Evolutionary conservation across 2,329 filamentous ascomycete genomes (phyloP), one percentile per base, ranked within the genome.

Genomic region (Pyricularia pennisetigena): DNA sequence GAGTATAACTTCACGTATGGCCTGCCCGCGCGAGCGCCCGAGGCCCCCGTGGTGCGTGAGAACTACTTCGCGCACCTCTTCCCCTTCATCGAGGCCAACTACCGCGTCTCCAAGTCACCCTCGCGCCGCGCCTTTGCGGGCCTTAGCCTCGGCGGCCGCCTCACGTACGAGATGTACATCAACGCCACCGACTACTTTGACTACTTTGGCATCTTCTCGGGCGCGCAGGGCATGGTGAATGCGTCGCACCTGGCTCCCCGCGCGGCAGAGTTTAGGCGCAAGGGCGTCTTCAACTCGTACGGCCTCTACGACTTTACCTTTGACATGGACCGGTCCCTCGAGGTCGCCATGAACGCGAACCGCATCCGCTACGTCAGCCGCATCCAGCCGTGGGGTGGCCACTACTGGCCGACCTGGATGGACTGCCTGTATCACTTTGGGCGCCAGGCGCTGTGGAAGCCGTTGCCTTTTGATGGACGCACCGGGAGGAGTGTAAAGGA

Each of bases 101-200:
- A 71, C 29, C 68, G 73, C 61, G 74, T 75, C 2, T 75, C 73
- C 66, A 59, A n/a, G 66, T 70, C 65, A 69, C 74, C 9, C 63
- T 66, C 30, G 73, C 74, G 64, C 73, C 59, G 74, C 20, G 74
- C 74, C 54, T 75, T 75, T 69, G 73, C 74, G 5, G 74, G 74
- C 9, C 69, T 75, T 4, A 72, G 71, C 20, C 72, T 73, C 69
- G 74, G 74, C 67, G 74, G 73, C 16, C 72, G 72, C 4, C 71
- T 76, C 23, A 71, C 73, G 35, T 76, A 75, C 71, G 74, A 75
- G 72, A 75, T 75, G 74, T 74, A 71, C 69, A 71, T 74, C 68
- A 74, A 75, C 68, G 74, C 74, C 16, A 75, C 74, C 9, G 74
- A 73, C 68, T 71, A 69, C 69, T 75, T 75, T 67, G 70, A 71